phyloP scores from a whole-genome alignment of 2,329 filamentous ascomycete genomes.

The Talaromyces sp. region DNA sequence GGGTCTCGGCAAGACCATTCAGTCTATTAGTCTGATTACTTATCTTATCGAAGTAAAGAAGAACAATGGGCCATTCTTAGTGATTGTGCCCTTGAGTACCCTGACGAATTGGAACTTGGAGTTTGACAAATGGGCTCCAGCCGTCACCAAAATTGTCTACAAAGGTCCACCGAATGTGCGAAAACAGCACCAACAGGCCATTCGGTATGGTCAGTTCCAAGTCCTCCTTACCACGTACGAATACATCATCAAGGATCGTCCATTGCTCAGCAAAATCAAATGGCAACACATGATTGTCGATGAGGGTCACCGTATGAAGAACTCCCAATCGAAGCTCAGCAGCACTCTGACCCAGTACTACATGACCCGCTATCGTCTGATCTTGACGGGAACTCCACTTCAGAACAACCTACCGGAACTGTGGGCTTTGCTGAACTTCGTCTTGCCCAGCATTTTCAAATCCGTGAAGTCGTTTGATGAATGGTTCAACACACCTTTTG shows the following conservation, averaged over 20 bases:
- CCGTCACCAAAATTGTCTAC: slow-evolving; percentile 82
- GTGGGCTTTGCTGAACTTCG: slow-evolving; percentile 98
- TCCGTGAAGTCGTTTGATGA: slow-evolving; percentile 98
- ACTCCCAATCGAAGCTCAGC: slow-evolving; percentile 90
- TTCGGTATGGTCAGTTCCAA: slow-evolving; percentile 92
- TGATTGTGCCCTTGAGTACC: slow-evolving; percentile 94
- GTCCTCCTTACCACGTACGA: slow-evolving; percentile 97
- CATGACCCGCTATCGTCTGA: slow-evolving; percentile 87
- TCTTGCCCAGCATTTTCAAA: slow-evolving; percentile 97
- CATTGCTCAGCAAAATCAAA: slow-evolving; percentile 94
- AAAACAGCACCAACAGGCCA: slow-evolving; percentile 87
- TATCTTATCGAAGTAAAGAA: slow-evolving; percentile 95
- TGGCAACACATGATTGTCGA: slow-evolving; percentile 99
- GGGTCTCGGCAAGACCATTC: slow-evolving; percentile 99
- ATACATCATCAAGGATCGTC: slow-evolving; percentile 98
- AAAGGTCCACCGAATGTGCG: slow-evolving; percentile 86
- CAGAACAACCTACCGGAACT: slow-evolving; percentile 96
- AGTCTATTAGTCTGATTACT: slow-evolving; percentile 95
- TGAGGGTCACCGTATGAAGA: slow-evolving; percentile 99
- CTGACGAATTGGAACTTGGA: slow-evolving; percentile 98
- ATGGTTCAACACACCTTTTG: slow-evolving; percentile 99
- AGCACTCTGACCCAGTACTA: slow-evolving; percentile 95
- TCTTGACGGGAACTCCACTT: slow-evolving; percentile 92
- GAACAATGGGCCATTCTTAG: slow-evolving; percentile 85
- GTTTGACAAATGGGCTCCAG: slow-evolving; percentile 98